Evolutionary conservation across 164 flowering plant genomes (phyloP).

Genomic region (Piper longum): DNA sequence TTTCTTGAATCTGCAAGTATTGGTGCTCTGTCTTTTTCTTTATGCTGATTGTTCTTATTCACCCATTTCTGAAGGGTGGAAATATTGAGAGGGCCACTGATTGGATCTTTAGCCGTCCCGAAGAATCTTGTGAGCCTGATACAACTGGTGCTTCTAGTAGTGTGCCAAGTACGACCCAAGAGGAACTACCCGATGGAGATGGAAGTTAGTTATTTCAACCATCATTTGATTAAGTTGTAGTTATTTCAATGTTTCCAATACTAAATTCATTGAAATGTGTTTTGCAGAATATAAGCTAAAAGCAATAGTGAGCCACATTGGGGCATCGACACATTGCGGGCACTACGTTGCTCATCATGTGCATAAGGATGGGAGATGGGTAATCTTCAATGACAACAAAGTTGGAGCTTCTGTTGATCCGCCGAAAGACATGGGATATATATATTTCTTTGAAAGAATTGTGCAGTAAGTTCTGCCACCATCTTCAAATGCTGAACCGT

Average conservation of each 20-base stretch:
- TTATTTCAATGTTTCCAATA: not conserved
- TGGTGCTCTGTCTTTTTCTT: not conserved
- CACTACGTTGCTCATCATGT: slow-evolving; percentile 98
- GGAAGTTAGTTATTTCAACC: slow-evolving; percentile 59
- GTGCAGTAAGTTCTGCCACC: slow-evolving; percentile 12
- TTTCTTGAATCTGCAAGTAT: not conserved
- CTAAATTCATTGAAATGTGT: not conserved
- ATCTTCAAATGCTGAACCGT: slow-evolving; percentile 3
- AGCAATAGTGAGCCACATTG: slow-evolving; percentile 92
- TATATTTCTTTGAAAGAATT: slow-evolving; percentile 86
- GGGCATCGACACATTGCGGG: slow-evolving; percentile 94
- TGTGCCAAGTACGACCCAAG: slow-evolving; percentile 20
- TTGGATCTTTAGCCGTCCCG: slow-evolving; percentile 80
- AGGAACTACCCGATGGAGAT: slow-evolving; percentile 74
- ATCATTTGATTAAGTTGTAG: slow-evolving; percentile 1
- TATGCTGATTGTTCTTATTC: not conserved
- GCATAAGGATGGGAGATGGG: slow-evolving; percentile 83
- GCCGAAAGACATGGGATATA: slow-evolving; percentile 93
- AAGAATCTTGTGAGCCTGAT: slow-evolving; percentile 30
- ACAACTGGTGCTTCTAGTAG: slow-evolving; percentile 54
- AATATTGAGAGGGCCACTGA: slow-evolving; percentile 92
- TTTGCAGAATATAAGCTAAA: slow-evolving; percentile 75
- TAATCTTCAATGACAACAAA: slow-evolving; percentile 79
- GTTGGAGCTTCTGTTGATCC: slow-evolving; percentile 81
- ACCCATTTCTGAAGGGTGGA: slow-evolving; percentile 47